A percentile compares a stretch with the other conserved stretches of the same genome.
Evolutionary conservation across 306 rosid genomes (phyloP).

Genomic region (Bauhinia variegata): DNA sequence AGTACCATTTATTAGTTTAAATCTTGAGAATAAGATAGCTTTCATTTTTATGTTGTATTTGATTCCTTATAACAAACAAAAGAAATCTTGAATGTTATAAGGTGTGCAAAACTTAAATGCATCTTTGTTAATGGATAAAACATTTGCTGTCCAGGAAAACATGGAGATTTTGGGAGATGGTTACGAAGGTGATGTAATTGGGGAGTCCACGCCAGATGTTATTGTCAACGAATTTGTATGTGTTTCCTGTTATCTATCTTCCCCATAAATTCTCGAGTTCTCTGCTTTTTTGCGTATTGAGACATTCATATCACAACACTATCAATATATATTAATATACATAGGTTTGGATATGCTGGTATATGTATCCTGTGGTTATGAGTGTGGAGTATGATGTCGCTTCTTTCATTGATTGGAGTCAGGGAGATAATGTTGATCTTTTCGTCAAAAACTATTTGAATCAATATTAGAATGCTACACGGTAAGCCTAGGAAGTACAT

Average conservation of each 20-base stretch:
- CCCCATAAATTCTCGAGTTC: conserved; percentile 10
- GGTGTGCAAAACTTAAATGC: conserved; percentile 8
- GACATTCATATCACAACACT: conserved; percentile 5
- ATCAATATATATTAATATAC: too few species aligned
- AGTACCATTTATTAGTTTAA: not conserved
- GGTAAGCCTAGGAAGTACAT: too few species aligned
- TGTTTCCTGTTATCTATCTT: conserved; percentile 34
- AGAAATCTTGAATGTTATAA: conserved; percentile 1
- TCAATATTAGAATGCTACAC: too few species aligned
- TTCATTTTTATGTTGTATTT: conserved; percentile 14
- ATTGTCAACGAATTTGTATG: conserved; percentile 87
- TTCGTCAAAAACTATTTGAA: too few species aligned
- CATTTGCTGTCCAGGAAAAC: conserved; percentile 65
- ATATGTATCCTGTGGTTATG: not conserved
- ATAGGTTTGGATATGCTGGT: not conserved
- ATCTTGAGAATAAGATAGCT: not conserved
- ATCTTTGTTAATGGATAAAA: conserved; percentile 32
- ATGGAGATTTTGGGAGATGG: conserved; percentile 78
- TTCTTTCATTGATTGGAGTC: not conserved
- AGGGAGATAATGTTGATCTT: not conserved
- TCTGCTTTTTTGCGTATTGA: not conserved
- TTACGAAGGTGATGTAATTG: conserved; percentile 80
- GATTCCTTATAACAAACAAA: conserved; percentile 5
- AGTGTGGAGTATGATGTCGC: not conserved
- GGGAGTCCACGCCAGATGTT: conserved; percentile 95